Conservation (phyloP, 768 basidiomycete genomes). For the Kwoniella pini region DNA sequence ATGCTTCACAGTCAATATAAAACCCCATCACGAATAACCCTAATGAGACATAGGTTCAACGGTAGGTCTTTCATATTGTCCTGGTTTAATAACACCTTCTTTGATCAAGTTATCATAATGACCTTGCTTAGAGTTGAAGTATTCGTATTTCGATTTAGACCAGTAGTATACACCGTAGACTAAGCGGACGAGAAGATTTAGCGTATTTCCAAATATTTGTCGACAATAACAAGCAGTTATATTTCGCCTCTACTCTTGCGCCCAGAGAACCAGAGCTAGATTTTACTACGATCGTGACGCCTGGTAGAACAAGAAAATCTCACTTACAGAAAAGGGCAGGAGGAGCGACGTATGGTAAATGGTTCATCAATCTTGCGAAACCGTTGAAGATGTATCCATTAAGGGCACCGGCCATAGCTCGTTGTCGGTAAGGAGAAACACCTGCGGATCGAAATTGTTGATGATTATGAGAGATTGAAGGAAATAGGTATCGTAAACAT, state of each 20-base stretch:
- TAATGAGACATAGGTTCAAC: slow-evolving; percentile 30
- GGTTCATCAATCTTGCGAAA: slow-evolving; percentile 70
- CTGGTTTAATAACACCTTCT: slow-evolving; percentile 29
- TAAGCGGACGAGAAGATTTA: slow-evolving; percentile 42
- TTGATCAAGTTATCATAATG: slow-evolving; percentile 39
- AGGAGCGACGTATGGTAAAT: slow-evolving; percentile 74
- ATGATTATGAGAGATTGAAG: no score
- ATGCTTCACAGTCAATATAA: neutral
- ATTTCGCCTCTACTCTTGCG: no score
- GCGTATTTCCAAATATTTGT: no score
- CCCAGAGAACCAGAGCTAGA: neutral
- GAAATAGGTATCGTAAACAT: no score
- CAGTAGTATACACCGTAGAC: slow-evolving; percentile 78
- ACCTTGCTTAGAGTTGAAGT: slow-evolving; percentile 53
- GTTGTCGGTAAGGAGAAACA: slow-evolving; percentile 78
- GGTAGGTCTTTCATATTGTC: slow-evolving; percentile 23
- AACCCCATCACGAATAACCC: neutral
- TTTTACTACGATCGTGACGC: neutral
- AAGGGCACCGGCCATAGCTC: slow-evolving; percentile 70
- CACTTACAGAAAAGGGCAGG: slow-evolving; percentile 76
- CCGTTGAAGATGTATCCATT: slow-evolving; percentile 83
- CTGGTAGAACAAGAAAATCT: neutral
- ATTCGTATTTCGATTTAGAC: slow-evolving; percentile 62
- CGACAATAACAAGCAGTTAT: no score
- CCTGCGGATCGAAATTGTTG: slow-evolving; percentile 57